Evolutionary conservation across 208 protist species (phyloP), one percentile per base, ranked within the genome.

Genomic region (Crithidia bombi): DNA sequence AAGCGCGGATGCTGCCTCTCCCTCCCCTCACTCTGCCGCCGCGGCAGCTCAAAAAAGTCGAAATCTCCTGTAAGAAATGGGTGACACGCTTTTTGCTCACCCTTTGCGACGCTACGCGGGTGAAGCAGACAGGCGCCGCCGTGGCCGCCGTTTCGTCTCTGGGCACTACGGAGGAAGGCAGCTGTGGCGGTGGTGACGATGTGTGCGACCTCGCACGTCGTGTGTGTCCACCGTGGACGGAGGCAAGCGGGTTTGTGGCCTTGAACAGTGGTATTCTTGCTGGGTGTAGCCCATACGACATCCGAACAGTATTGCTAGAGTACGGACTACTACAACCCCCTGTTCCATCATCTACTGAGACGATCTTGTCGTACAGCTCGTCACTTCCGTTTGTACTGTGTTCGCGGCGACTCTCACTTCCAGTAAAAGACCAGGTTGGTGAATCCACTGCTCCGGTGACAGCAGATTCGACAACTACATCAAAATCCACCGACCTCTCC

Each of bases 201-300:
- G 32, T 59, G 5, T 19, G 12, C 32, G 3, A 33, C 47, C 5
- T 54, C 47, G 36, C 44, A 2, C 17, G 14, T 25, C 36, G 35
- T 41, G 63, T 58, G 38, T 56, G 51, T 33, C 19, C 33, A 12
- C 43, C 26, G 11, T 69, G 7, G 32, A 44, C 21, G 49, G 43
- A 46, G 19, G 49, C 57, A 0, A 74, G 63, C 21, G 87, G 79
- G 1, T 87, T 86, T 56, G 58, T 92, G 26, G 87, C 74, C 2
- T 51, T 92, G n/a, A 92, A 92, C 52, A 79, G 76, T 5, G 87
- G 87, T 39, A 62, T 83, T 21, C 70, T 87, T 3, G 72, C 84
- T 4, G 82, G 87, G 14, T 79, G 78, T 39, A 79, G 52, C 4
- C 84, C 87, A 1, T 78, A 78, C 62, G 61, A 73, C 21, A 41